Conservation (phyloP, 2,329 filamentous ascomycete species). For the Scedosporium boydii region DNA sequence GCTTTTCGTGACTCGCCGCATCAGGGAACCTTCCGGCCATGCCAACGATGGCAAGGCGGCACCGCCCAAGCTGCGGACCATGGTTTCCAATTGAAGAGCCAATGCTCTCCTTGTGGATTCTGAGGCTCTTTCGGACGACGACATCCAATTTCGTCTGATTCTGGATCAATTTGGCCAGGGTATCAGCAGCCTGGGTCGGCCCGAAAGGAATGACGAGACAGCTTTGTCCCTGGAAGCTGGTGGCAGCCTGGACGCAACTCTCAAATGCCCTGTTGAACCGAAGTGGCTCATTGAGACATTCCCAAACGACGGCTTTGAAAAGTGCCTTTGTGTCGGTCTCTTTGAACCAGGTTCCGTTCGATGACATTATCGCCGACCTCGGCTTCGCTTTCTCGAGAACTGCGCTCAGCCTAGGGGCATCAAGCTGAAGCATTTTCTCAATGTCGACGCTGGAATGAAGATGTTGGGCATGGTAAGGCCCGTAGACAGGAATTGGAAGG, state of each 20-base stretch:
- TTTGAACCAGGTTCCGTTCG: conserved; percentile 31
- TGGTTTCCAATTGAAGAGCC: conserved; percentile 33
- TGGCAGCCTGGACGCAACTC: conserved; percentile 33
- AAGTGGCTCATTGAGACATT: conserved; percentile 41
- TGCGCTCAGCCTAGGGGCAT: conserved; percentile 26
- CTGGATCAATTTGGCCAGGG: conserved; percentile 32
- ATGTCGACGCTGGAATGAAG: conserved; percentile 36
- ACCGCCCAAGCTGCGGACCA: conserved; percentile 32
- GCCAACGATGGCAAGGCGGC: conserved; percentile 78
- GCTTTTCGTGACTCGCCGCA: conserved; percentile 25
- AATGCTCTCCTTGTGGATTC: conserved; percentile 23
- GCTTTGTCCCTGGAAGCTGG: conserved; percentile 25
- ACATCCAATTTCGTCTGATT: conserved; percentile 32
- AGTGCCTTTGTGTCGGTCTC: conserved; percentile 30
- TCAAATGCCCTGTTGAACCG: conserved; percentile 38
- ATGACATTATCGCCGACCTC: conserved; percentile 39
- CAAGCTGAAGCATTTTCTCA: conserved; percentile 33
- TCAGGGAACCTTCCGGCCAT: conserved; percentile 35
- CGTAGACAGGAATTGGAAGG: conserved; percentile 38
- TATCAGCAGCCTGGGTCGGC: conserved; percentile 37
- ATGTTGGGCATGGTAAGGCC: conserved; percentile 47
- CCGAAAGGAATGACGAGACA: conserved; percentile 40
- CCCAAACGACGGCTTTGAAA: conserved; percentile 31
- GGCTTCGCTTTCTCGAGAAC: conserved; percentile 32
- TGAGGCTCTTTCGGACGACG: conserved; percentile 26